phyloP scores from a whole-genome alignment of 1,284 basidiomycete species.

The Nidula niveotomentosa region DNA sequence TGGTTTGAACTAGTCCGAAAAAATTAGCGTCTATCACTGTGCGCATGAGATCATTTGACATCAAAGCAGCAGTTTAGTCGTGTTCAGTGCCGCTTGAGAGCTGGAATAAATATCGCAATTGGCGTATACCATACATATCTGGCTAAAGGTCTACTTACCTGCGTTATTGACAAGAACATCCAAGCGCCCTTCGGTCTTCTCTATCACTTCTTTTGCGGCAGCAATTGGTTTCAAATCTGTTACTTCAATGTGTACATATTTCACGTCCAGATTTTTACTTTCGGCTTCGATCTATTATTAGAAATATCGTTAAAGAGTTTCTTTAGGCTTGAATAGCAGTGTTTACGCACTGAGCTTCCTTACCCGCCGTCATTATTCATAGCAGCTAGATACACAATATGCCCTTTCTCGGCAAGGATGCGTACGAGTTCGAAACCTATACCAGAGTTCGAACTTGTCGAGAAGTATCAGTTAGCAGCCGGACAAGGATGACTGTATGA shows the following conservation, averaged over 20 bases:
- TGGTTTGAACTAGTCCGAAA: slow-evolving; percentile 30
- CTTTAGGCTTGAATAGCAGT: too few species aligned
- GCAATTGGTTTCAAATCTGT: slow-evolving; percentile 24
- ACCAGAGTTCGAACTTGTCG: slow-evolving; percentile 22
- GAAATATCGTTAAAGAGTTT: not conserved
- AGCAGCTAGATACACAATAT: slow-evolving; percentile 27
- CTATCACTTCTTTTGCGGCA: slow-evolving; percentile 25
- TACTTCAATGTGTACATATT: slow-evolving; percentile 31
- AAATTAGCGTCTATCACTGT: slow-evolving; percentile 29
- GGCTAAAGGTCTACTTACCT: slow-evolving; percentile 24
- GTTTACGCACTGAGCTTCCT: slow-evolving; percentile 21
- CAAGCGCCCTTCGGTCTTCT: slow-evolving; percentile 32
- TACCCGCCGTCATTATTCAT: slow-evolving; percentile 16
- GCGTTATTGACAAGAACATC: slow-evolving; percentile 44
- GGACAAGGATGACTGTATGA: too few species aligned
- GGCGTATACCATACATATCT: not conserved
- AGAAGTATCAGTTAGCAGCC: too few species aligned
- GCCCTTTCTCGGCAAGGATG: slow-evolving; percentile 23
- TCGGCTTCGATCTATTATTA: not conserved
- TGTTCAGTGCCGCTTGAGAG: slow-evolving; percentile 19
- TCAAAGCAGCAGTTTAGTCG: slow-evolving; percentile 19
- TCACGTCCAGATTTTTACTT: slow-evolving; percentile 18
- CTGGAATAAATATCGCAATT: slow-evolving; percentile 8
- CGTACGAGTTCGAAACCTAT: slow-evolving; percentile 31
- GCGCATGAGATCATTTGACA: slow-evolving; percentile 22